A percentile compares a stretch with the other conserved stretches of the same genome.
These are phyloP conservation scores for Hamamelis virginiana DNA, from an alignment of 164 flowering plant species.

Conservation along the genomic window DNA sequence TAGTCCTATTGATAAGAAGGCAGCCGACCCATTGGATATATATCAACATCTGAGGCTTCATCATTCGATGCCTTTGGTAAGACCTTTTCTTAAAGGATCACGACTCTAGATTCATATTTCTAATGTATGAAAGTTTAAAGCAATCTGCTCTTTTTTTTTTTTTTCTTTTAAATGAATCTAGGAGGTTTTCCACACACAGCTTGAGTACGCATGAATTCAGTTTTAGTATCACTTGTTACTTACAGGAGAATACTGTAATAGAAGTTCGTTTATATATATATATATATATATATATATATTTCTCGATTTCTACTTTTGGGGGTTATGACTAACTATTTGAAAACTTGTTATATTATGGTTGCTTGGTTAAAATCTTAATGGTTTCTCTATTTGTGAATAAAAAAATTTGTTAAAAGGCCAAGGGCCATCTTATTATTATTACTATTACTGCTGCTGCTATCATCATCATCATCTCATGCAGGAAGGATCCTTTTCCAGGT, in stretches of 20 bases:
- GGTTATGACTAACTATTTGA: no score
- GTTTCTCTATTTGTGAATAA: not conserved
- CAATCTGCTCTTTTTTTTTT: not conserved
- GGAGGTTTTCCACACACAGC: not conserved
- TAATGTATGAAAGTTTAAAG: not conserved
- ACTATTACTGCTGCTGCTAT: not conserved
- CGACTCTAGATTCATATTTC: not conserved
- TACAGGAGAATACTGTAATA: not conserved
- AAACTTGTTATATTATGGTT: no score
- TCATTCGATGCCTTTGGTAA: conserved; percentile 36
- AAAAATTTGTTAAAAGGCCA: not conserved
- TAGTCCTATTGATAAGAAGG: conserved; percentile 1
- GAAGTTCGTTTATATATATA: not conserved
- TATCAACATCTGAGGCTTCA: conserved; percentile 25
- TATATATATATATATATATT: not conserved
- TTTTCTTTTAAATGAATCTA: not conserved
- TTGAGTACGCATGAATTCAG: not conserved
- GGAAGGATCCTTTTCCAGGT: conserved; percentile 26
- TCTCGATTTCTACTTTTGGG: not conserved
- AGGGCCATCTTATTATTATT: not conserved
- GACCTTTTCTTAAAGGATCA: not conserved
- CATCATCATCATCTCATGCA: conserved; percentile 2
- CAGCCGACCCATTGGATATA: conserved; percentile 25
- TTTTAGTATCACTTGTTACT: not conserved
- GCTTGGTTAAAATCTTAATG: not conserved